Base-by-base conservation (phyloP, 805 yeast species). In the Metschnikowia continentalis region DNA sequence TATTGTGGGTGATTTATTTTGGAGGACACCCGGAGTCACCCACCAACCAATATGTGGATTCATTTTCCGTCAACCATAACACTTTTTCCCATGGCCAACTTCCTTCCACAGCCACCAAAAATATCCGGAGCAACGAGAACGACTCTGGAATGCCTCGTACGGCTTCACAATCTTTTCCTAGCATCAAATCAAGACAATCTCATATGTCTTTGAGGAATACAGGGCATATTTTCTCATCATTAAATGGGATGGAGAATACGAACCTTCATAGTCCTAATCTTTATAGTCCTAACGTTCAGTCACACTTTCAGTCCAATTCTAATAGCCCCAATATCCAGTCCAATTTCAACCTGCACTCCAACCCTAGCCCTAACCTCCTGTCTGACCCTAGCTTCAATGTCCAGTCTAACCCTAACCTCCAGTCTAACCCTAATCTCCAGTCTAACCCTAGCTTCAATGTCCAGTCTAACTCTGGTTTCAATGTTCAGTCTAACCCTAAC, bases 21-120 rank as follows among this genome's bases (percentile, higher is more conserved):
- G 98, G 98, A 32, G 86, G 95, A 22, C 92, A 92, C 54, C 88
- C 88, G 48, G 88, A 88, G 46, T 84, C 95, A n/a, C 92, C 96
- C 33, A 74, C 88, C 10, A 90, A 88, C 64, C 83, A 85, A 61
- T 88, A 84, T 74, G 79, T 92, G 49, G 96, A 90, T 72, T 86
- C 94, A 2, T 90, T 86, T 60, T 83, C 92, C 0, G 69, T 83
- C 49, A 80, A 72, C 60, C 76, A 79, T 40, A 68, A 59, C 53
- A 49, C 63, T 20, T 71, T 62, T 51, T 55, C 61, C 19, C 75
- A 70, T 50, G 72, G 68, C 30, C 75, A 71, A 50, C 63, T 71
- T 43, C 62, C 55, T 54, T 50, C 57, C 11, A 26, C 3, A 26
- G 26, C 7, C 15, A 22, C 62, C 23, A 58, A 54, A n/a, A 54